Percentiles rank a stretch among this genome's conserved stretches.
phyloP scores from a whole-genome alignment of 139 green algal genomes.

The Picochlorum costavermella region DNA sequence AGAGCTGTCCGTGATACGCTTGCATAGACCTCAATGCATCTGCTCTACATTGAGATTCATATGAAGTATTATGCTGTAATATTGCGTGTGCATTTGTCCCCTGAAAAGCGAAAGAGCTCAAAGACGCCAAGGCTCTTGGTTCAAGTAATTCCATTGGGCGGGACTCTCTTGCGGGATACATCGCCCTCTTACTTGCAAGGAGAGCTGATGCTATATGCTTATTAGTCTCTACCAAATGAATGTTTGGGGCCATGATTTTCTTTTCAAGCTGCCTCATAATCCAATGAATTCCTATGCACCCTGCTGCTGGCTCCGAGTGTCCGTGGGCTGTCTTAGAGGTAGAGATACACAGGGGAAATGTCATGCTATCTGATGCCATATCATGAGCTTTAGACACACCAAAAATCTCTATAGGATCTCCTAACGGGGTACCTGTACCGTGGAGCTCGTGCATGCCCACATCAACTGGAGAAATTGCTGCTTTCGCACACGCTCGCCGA shows the following conservation, averaged over 20 bases:
- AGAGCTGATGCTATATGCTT: constrained; percentile 27
- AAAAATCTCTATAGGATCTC: constrained; percentile 76
- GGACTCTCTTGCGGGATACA: too few relatives aligned
- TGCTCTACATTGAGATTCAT: not conserved
- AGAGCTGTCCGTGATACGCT: too few relatives aligned
- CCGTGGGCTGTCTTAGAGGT: constrained; percentile 61
- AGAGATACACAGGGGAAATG: not conserved
- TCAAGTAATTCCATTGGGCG: too few relatives aligned
- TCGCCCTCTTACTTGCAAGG: too few relatives aligned
- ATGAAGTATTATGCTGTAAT: not conserved
- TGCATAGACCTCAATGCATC: too few relatives aligned
- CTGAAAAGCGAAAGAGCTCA: constrained; percentile 72
- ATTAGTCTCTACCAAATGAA: constrained; percentile 42
- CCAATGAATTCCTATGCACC: constrained; percentile 32
- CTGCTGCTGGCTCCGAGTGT: constrained; percentile 72
- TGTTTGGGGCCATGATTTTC: not conserved
- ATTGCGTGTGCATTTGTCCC: constrained; percentile 41
- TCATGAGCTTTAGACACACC: constrained; percentile 27
- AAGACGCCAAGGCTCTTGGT: constrained; percentile 11
- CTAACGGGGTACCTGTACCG: constrained; percentile 66
- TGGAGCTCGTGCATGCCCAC: constrained; percentile 55
- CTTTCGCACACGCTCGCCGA: constrained; percentile 35
- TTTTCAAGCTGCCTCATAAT: constrained; percentile 7
- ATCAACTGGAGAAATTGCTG: not conserved
- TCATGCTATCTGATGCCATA: not conserved